Conservation (phyloP, 345 rosid species). For the Raphanus sativus region DNA sequence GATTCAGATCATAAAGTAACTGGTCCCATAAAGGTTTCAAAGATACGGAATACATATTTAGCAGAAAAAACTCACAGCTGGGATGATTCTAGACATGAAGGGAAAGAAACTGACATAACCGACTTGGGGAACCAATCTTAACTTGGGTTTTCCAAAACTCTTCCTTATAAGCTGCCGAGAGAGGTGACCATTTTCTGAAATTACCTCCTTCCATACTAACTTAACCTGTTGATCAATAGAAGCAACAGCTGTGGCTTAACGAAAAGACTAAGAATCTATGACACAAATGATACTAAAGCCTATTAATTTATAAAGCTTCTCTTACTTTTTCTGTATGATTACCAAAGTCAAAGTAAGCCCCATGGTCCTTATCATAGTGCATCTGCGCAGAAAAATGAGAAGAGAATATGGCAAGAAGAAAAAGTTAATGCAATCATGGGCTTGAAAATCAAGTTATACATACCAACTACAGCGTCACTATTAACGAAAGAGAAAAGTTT, state of each 20-base stretch:
- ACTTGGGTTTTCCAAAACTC: constrained; percentile 58
- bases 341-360: constrained; percentile 87
- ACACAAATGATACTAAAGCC: neutral
- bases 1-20: neutral
- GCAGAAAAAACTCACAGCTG: constrained; percentile 63
- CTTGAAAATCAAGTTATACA: neutral
- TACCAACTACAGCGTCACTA: neutral
- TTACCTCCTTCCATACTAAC: constrained; percentile 71
- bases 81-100: constrained; percentile 79
- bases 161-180: constrained; percentile 76
- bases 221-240: constrained; percentile 57
- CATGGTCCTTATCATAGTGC: constrained; percentile 71
- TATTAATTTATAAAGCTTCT: neutral
- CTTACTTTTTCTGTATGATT: constrained; percentile 91
- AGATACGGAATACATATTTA: constrained; percentile 1
- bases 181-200: constrained; percentile 49
- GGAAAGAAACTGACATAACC: constrained; percentile 97
- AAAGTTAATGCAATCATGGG: neutral
- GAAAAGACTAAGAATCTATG: constrained; percentile 12
- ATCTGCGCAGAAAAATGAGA: constrained; percentile 50
- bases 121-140: constrained; percentile 78
- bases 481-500: neutral
- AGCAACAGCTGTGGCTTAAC: neutral
- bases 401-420: neutral
- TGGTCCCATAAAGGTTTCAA: neutral